phyloP scores from a whole-genome alignment of 1,284 basidiomycete genomes.

The Waitea zeae region DNA sequence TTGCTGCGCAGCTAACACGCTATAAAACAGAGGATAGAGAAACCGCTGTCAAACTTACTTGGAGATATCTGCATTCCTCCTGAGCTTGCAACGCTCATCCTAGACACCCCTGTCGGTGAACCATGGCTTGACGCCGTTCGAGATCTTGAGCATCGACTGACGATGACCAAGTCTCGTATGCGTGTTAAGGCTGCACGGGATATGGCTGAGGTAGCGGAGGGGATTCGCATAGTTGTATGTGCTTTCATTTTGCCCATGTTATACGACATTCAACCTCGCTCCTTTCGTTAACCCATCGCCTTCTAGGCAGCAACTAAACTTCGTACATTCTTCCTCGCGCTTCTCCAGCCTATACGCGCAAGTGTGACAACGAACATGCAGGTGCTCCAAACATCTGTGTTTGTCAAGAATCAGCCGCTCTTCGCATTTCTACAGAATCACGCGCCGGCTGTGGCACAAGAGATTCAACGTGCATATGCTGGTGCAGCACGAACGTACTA shows the following conservation, averaged over 20 bases:
- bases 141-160: slow-evolving; percentile 66
- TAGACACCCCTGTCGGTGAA: slow-evolving; percentile 73
- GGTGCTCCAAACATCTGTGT: slow-evolving; percentile 76
- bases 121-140: slow-evolving; percentile 69
- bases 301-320: slow-evolving; percentile 74
- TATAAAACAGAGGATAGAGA: slow-evolving; percentile 61
- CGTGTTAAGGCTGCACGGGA: slow-evolving; percentile 79
- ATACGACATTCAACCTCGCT: neutral
- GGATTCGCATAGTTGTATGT: slow-evolving; percentile 68
- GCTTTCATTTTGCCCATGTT: neutral
- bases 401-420: slow-evolving; percentile 74
- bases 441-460: slow-evolving; percentile 67
- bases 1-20: slow-evolving; percentile 1
- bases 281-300: too few species aligned
- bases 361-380: slow-evolving; percentile 89
- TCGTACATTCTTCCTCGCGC: slow-evolving; percentile 69
- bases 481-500: slow-evolving; percentile 81
- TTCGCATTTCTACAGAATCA: slow-evolving; percentile 81
- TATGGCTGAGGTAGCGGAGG: slow-evolving; percentile 69
- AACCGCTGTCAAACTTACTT: slow-evolving; percentile 68
- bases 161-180: slow-evolving; percentile 47
- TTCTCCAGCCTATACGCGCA: slow-evolving; percentile 68
- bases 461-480: slow-evolving; percentile 82
- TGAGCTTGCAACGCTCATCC: slow-evolving; percentile 55
- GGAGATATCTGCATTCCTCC: slow-evolving; percentile 76